Evolutionary conservation across 2,329 filamentous ascomycete genomes (phyloP).

Genomic region (Paecilomyces fulvus): DNA sequence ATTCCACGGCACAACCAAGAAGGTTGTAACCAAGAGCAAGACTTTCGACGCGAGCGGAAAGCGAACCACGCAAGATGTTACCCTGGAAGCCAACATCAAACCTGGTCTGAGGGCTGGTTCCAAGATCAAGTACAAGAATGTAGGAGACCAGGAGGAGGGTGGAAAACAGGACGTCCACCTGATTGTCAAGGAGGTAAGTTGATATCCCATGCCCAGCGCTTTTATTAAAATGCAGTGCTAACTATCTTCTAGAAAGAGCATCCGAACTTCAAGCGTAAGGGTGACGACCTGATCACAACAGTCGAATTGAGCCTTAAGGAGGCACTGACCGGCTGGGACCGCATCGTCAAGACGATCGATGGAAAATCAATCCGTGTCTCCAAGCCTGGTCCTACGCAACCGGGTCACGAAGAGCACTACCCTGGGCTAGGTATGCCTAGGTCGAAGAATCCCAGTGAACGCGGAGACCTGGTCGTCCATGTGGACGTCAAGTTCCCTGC

Average conservation of each 20-base stretch:
- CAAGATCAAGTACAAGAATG: conserved; percentile 96
- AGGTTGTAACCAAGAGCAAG: conserved; percentile 97
- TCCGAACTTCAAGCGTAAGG: conserved; percentile 72
- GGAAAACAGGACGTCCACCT: conserved; percentile 94
- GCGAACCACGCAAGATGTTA: conserved; percentile 76
- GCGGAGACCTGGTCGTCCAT: conserved; percentile 80
- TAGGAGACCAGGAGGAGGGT: conserved; percentile 96
- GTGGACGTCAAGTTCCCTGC: conserved; percentile 92
- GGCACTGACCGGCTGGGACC: conserved; percentile 85
- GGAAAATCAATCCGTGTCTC: conserved; percentile 73
- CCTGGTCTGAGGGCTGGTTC: conserved; percentile 90
- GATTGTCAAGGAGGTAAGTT: conserved; percentile 78
- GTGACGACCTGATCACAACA: conserved; percentile 73
- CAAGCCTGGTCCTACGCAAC: conserved; percentile 75
- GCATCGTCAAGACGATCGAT: conserved; percentile 89
- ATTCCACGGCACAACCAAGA: conserved; percentile 81
- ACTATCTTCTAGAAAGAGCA: conserved; percentile 66
- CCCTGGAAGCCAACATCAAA: conserved; percentile 92
- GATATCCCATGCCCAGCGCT: background rate
- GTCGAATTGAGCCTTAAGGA: conserved; percentile 85
- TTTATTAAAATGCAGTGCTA: conserved; percentile 21
- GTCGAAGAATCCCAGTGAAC: conserved; percentile 74
- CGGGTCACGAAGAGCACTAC: conserved; percentile 71
- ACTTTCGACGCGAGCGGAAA: conserved; percentile 79
- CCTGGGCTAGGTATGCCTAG: conserved; percentile 89